Evolutionary conservation across 1,284 basidiomycete species (phyloP).

Genomic region (Pulchroboletus neoregius): DNA sequence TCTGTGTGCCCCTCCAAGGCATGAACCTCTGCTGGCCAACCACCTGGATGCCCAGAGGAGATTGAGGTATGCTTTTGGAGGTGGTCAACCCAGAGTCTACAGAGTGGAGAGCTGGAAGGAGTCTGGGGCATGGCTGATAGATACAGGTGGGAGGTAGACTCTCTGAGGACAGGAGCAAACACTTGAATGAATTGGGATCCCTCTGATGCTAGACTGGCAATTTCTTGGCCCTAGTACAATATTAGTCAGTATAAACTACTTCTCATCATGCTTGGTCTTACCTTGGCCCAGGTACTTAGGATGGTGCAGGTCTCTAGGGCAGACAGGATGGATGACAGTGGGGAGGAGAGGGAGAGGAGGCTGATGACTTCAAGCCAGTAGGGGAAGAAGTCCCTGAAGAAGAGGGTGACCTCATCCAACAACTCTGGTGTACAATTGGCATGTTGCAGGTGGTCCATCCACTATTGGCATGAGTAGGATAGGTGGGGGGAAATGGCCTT

Average conservation of each 20-base stretch:
- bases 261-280: neutral
- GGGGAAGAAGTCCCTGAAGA: slow-evolving; percentile 21
- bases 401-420: slow-evolving; percentile 13
- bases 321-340: slow-evolving; percentile 6
- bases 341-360: slow-evolving; percentile 15
- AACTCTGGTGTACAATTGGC: slow-evolving; percentile 13
- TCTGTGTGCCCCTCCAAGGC: slow-evolving; percentile 12
- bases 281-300: slow-evolving; percentile 20
- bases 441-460: slow-evolving; percentile 18
- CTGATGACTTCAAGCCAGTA: slow-evolving; percentile 24
- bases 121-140: slow-evolving; percentile 27
- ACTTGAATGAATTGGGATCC: slow-evolving; percentile 18
- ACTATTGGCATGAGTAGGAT: slow-evolving; percentile 20
- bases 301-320: slow-evolving; percentile 12
- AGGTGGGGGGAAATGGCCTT: slow-evolving; percentile 10
- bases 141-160: slow-evolving; percentile 24
- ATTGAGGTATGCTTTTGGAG: slow-evolving; percentile 16
- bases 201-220: slow-evolving; percentile 22
- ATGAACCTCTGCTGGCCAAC: slow-evolving; percentile 23
- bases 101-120: slow-evolving; percentile 17
- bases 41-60: slow-evolving; percentile 4
- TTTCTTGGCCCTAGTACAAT: slow-evolving; percentile 16
- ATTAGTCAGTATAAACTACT: neutral
- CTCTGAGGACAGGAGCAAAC: slow-evolving; percentile 17
- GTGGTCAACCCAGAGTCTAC: slow-evolving; percentile 15